Evolutionary conservation across 163 green algal species (phyloP).

Genomic region (Scenedesmus sp.): DNA sequence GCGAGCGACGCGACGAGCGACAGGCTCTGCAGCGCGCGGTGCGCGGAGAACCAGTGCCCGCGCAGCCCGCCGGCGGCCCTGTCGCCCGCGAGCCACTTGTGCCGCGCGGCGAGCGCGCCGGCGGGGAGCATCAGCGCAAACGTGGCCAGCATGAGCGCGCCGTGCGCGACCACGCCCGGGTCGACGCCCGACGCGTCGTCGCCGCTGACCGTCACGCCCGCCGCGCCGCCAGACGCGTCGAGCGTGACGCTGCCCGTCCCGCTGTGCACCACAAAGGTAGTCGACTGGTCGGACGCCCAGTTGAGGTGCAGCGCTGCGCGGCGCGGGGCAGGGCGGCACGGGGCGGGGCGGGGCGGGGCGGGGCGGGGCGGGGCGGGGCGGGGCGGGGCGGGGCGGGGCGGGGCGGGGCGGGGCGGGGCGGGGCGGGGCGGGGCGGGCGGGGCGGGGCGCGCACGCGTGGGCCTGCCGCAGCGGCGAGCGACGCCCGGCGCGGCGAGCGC

Average conservation of each 20-base stretch:
- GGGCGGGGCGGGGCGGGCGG: too few species aligned
- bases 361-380: too few species aligned
- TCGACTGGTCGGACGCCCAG: not conserved
- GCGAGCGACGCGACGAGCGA: not conserved
- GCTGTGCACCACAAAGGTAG: not conserved
- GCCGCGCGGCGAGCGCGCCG: not conserved
- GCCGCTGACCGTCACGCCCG: not conserved
- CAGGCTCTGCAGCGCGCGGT: not conserved
- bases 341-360: too few species aligned
- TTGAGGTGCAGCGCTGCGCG: slow-evolving; percentile 7
- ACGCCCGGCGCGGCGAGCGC: too few species aligned
- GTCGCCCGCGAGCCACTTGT: slow-evolving; percentile 33
- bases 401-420: too few species aligned
- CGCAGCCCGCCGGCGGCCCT: slow-evolving; percentile 1
- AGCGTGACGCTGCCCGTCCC: slow-evolving; percentile 1
- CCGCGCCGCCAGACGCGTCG: not conserved
- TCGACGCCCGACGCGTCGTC: too few species aligned
- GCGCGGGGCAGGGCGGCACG: not conserved
- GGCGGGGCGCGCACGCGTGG: too few species aligned
- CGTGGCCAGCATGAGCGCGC: slow-evolving; percentile 36
- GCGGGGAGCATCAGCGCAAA: slow-evolving; percentile 16
- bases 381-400: too few species aligned
- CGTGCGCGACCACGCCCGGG: slow-evolving; percentile 1
- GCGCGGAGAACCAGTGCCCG: slow-evolving; percentile 11
- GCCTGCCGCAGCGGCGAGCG: too few species aligned